phyloP scores from a whole-genome alignment of 2,329 filamentous ascomycete genomes.

The Colletotrichum sansevieriae region DNA sequence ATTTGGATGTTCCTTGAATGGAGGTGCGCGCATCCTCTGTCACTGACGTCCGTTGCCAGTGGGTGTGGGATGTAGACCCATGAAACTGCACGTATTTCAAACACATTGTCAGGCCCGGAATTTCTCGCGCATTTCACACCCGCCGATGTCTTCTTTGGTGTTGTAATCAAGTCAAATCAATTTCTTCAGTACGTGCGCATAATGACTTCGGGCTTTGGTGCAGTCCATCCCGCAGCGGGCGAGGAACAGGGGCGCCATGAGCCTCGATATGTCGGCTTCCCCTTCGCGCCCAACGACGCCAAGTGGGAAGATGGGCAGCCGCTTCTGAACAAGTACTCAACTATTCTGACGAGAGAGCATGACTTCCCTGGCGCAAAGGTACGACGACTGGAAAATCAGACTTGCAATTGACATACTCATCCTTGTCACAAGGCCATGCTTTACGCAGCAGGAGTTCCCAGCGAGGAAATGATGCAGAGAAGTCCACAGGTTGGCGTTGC shows the following conservation, averaged over 20 bases:
- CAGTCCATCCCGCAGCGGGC: conserved; percentile 19
- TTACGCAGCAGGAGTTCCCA: conserved; percentile 90
- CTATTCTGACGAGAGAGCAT: conserved; percentile 22
- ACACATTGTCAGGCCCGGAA: neutral
- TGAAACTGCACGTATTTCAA: neutral
- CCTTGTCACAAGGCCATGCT: conserved; percentile 81
- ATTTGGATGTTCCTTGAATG: no score
- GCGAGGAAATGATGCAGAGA: conserved; percentile 87
- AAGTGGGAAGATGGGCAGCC: conserved; percentile 27
- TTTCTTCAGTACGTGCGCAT: neutral
- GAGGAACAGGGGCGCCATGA: conserved; percentile 23
- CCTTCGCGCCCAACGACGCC: conserved; percentile 17
- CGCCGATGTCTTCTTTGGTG: no score
- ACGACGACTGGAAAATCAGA: neutral
- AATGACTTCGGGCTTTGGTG: neutral
- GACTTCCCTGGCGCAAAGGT: conserved; percentile 29
- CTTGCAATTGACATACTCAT: neutral
- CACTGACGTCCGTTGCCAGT: neutral
- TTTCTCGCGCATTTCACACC: neutral
- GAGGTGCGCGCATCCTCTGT: no score
- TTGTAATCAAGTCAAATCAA: no score
- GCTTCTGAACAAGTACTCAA: conserved; percentile 24
- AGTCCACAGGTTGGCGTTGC: conserved; percentile 92
- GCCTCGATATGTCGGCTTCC: conserved; percentile 23
- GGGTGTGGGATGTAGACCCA: neutral